phyloP scores from a whole-genome alignment of 139 green algal genomes.

The Haematococcus sp. region DNA sequence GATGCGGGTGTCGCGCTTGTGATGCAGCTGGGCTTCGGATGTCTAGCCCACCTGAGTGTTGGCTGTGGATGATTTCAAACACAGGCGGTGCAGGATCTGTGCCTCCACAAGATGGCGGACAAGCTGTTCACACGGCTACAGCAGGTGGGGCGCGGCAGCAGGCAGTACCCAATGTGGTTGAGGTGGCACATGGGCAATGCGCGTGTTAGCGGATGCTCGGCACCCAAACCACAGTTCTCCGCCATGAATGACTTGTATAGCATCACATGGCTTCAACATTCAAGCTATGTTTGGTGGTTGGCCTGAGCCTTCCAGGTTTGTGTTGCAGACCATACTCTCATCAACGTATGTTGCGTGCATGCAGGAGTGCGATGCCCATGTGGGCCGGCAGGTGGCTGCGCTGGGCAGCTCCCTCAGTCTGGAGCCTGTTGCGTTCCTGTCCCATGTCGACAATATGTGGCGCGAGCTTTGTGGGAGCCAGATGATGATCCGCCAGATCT shows the following conservation, averaged over 20 bases:
- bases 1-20: too few species aligned
- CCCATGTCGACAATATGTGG: slow-evolving; percentile 68
- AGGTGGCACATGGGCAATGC: too few species aligned
- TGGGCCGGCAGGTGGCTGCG: slow-evolving; percentile 41
- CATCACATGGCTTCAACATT: too few species aligned
- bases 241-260: too few species aligned
- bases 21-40: too few species aligned
- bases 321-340: too few species aligned
- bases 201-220: too few species aligned
- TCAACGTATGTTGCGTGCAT: too few species aligned
- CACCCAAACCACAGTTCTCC: slow-evolving; percentile 5
- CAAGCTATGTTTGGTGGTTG: too few species aligned
- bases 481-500: slow-evolving; percentile 90
- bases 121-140: slow-evolving; percentile 78
- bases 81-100: slow-evolving; percentile 93
- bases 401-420: slow-evolving; percentile 40
- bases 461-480: slow-evolving; percentile 62
- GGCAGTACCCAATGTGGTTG: too few species aligned
- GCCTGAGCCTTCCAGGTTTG: too few species aligned
- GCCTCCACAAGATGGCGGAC: slow-evolving; percentile 85
- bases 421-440: slow-evolving; percentile 75
- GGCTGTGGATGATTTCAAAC: neutral
- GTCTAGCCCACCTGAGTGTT: neutral
- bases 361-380: slow-evolving; percentile 74
- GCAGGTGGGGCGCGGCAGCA: slow-evolving; percentile 37